These are phyloP conservation scores for Yamagishiella unicocca DNA, from an alignment of 139 green algal genomes.

Conservation along the genomic window DNA sequence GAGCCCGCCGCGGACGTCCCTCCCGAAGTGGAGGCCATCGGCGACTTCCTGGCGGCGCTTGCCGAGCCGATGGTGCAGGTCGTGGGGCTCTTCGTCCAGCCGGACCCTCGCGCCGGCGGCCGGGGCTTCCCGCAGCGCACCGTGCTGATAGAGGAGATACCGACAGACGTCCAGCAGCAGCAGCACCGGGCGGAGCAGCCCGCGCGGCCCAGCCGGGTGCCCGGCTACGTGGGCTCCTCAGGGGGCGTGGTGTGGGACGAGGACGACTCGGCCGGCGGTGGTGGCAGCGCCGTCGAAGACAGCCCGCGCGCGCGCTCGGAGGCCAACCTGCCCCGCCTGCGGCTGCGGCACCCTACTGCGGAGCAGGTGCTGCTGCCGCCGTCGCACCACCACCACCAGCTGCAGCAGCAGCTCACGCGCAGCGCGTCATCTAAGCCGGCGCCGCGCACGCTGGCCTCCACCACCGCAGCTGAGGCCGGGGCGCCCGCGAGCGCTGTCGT, in stretches of 20 bases:
- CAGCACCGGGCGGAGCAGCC: not conserved
- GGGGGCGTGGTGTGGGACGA: not conserved
- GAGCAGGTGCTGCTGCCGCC: not conserved
- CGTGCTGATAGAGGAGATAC: conserved; percentile 5
- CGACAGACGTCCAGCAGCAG: too few species aligned
- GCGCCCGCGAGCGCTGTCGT: too few species aligned
- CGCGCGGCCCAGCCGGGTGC: conserved; percentile 30
- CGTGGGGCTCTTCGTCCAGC: not conserved
- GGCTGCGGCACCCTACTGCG: not conserved
- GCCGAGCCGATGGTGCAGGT: conserved; percentile 9
- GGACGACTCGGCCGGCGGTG: not conserved
- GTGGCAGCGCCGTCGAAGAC: not conserved
- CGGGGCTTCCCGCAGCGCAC: not conserved
- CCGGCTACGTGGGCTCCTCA: conserved; percentile 12
- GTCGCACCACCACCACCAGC: not conserved
- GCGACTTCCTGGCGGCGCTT: conserved; percentile 25
- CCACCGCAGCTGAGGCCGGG: not conserved
- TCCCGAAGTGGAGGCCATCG: not conserved
- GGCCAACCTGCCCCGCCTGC: not conserved
- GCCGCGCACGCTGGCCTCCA: not conserved
- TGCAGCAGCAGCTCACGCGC: not conserved
- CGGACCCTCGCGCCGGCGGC: not conserved
- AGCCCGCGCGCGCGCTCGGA: not conserved
- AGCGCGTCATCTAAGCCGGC: not conserved
- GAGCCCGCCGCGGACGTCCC: too few species aligned